These are phyloP conservation scores for Berberis thunbergii DNA, from an alignment of 164 flowering plant genomes.

Conservation along the genomic window DNA sequence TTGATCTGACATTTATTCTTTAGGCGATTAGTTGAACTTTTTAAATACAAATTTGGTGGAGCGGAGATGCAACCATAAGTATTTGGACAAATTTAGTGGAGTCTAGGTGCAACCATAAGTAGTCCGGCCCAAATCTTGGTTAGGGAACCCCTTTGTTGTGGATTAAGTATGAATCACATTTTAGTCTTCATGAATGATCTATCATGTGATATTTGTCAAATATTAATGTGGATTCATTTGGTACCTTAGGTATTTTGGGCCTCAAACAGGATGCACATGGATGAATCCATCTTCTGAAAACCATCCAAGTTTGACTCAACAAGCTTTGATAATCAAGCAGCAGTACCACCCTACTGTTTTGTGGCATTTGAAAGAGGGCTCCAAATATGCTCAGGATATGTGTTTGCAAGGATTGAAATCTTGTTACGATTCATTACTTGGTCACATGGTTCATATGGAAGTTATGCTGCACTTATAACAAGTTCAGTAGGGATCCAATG, in stretches of 20 bases:
- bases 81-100: neutral
- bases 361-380: constrained; percentile 61
- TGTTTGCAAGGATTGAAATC: constrained; percentile 51
- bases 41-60: neutral
- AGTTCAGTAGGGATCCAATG: constrained; percentile 31
- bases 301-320: neutral
- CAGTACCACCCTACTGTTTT: constrained; percentile 35
- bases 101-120: neutral
- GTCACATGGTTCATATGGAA: constrained; percentile 48
- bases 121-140: neutral
- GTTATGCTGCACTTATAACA: constrained; percentile 16
- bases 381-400: constrained; percentile 56
- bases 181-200: neutral
- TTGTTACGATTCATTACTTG: constrained; percentile 33
- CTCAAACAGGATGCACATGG: neutral
- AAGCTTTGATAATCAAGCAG: neutral
- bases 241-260: neutral
- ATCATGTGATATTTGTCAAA: too few species aligned
- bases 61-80: neutral
- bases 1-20: neutral
- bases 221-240: neutral
- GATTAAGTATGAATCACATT: too few species aligned
- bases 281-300: neutral
- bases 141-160: too few species aligned
- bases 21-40: neutral